These are phyloP conservation scores for Aspergillus sp. DNA, from an alignment of 2,329 filamentous ascomycete species.

Conservation along the genomic window DNA sequence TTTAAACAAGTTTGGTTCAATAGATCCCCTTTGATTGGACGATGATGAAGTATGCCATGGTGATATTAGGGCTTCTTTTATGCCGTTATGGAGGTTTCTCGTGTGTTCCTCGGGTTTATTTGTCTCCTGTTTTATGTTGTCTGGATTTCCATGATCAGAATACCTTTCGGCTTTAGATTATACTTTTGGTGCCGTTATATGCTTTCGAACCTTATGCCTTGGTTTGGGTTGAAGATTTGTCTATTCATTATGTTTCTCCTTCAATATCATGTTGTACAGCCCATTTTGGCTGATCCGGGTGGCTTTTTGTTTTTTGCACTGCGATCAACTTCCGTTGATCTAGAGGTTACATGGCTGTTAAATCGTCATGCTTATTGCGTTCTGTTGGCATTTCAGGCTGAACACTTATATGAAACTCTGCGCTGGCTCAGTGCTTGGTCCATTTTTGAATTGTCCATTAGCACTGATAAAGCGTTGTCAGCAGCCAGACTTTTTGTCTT, in stretches of 20 bases:
- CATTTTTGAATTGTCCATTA: not conserved
- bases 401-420: not conserved
- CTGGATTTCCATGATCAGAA: not conserved
- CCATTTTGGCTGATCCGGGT: conserved; percentile 4
- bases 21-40: not conserved
- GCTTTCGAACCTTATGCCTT: not conserved
- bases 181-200: not conserved
- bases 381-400: not conserved
- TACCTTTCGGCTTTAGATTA: not conserved
- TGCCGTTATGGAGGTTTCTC: not conserved
- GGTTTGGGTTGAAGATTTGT: not conserved
- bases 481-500: not conserved
- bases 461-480: not conserved
- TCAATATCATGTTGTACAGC: conserved; percentile 8
- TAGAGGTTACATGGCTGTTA: not conserved
- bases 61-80: not conserved
- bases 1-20: not conserved
- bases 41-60: not conserved
- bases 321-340: conserved; percentile 1
- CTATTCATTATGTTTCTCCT: not conserved
- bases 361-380: not conserved
- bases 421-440: not conserved
- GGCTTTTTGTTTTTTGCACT: not conserved
- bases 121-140: not conserved
- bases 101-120: not conserved